Base-by-base conservation (phyloP, 2,329 filamentous ascomycete genomes). In the Cladosporium sp. region DNA sequence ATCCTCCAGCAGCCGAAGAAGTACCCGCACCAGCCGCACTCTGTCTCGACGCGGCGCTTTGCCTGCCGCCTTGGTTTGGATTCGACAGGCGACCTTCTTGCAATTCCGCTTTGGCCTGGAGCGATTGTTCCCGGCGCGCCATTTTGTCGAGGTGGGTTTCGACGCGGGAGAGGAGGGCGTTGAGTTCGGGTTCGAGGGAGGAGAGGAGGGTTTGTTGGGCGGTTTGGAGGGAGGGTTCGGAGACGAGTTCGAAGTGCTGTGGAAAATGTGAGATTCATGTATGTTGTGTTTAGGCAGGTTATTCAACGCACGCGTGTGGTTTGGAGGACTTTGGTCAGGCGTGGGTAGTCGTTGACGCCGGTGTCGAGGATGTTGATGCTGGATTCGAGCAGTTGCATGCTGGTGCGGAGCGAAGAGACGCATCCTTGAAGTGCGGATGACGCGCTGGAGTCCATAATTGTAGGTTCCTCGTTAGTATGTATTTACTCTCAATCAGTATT, bases 221-320 rank as follows among this genome's bases (percentile, higher is more conserved):
- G 69, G 90, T 86, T 68, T 89, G 88, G 54, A 97, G 87, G 61
- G 91, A 91, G 14, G 90, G 87, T 76, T 96, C 92, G 18, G 93
- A 92, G 72, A 97, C 91, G 51, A 97, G 88, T 78, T 97, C 93
- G 80, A 96, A 97, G 81, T 97, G 93, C 90, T 96, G 72, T 65
- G 55, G 32, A 51, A 15, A 11, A 24, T 26, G 47, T 61, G 3
- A 61, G 44, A 14, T 51, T 51, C 10, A 0, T 18, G 18, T 57
- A 18, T 4, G n/a, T 4, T 47, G 4, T 12, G 41, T 47, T 21
- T 12, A 2, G 2, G n/a, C 24, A 2, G 8, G 8, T 21, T 55
- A 1, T 28, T 30, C 8, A 14, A 55, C 82, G 59, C 82, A 88
- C 86, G 70, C 86, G 75, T 64, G 86, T 88, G 6, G 86, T 87